A percentile compares a stretch with the other conserved stretches of the same genome.
Conservation (phyloP, 306 rosid genomes). For the Malus sieversii region DNA sequence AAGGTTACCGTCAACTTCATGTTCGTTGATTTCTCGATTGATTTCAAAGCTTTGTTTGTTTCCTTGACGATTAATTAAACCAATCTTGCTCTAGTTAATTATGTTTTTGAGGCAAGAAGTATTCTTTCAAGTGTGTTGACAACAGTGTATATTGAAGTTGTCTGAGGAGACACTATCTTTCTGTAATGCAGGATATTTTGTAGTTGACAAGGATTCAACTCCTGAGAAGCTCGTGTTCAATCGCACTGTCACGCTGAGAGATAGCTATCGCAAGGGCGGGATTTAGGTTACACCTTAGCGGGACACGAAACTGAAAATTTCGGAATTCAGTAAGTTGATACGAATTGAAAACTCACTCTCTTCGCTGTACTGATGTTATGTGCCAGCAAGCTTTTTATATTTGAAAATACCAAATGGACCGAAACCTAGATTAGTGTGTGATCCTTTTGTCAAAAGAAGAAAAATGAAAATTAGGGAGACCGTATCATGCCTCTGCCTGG, state of each 20-base stretch:
- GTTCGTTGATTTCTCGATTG: neutral
- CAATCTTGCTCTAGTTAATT: neutral
- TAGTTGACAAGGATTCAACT: constrained; percentile 73
- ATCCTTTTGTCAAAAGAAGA: too few species aligned
- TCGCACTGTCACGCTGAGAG: constrained; percentile 78
- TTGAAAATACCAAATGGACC: neutral
- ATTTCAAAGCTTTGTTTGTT: too few species aligned
- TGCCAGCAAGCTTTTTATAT: neutral
- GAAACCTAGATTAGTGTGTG: neutral
- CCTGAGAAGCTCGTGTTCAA: constrained; percentile 77
- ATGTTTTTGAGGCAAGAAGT: neutral
- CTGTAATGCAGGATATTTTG: constrained; percentile 74
- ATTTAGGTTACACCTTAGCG: constrained; percentile 29
- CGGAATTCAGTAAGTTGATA: neutral
- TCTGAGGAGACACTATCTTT: neutral
- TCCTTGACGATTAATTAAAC: neutral
- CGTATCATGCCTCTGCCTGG: too few species aligned
- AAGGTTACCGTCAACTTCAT: neutral
- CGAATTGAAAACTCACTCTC: neutral
- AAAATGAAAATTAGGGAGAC: too few species aligned
- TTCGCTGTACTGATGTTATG: neutral
- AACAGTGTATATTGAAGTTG: neutral
- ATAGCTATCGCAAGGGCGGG: constrained; percentile 61
- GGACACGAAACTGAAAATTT: neutral
- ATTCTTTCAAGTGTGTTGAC: neutral